Evolutionary conservation across 176 grass and related monocot species (phyloP).

Genomic region (Tuctoria greenei): DNA sequence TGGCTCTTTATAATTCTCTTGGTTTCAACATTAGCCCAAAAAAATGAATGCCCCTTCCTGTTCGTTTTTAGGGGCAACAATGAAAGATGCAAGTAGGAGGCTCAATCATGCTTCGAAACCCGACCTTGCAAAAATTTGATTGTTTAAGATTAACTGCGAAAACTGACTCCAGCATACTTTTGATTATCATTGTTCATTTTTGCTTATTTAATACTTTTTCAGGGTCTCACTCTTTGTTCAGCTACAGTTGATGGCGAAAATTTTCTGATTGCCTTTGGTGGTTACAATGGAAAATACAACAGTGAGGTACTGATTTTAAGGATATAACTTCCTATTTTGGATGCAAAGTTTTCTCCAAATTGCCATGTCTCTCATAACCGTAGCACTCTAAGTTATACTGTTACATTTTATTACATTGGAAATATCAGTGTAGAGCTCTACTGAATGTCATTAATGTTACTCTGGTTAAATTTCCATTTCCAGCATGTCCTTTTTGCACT

Average conservation of each 20-base stretch:
- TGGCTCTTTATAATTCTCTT: conserved; percentile 18
- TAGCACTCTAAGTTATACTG: no score
- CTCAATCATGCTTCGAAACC: conserved; percentile 13
- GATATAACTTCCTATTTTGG: not conserved
- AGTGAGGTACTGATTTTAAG: conserved; percentile 75
- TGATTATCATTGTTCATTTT: conserved; percentile 24
- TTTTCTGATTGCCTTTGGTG: conserved; percentile 76
- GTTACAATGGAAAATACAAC: conserved; percentile 96
- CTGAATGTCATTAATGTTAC: not conserved
- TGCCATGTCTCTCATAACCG: no score
- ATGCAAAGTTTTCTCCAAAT: not conserved
- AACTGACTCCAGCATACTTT: not conserved
- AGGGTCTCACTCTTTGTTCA: conserved; percentile 89
- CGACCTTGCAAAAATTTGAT: conserved; percentile 1
- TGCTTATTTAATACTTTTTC: conserved; percentile 26
- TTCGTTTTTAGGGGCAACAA: not conserved
- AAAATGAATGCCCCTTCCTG: not conserved
- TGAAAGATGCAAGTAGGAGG: conserved; percentile 1
- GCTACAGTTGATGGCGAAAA: conserved; percentile 62
- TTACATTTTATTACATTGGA: not conserved
- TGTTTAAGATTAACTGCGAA: not conserved
- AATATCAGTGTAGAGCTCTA: not conserved
- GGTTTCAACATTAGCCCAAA: not conserved
- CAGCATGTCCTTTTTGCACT: not conserved
- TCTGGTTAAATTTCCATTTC: not conserved